Base-by-base conservation (phyloP, 805 yeast genomes). In the Hagleromyces aurorensis region DNA sequence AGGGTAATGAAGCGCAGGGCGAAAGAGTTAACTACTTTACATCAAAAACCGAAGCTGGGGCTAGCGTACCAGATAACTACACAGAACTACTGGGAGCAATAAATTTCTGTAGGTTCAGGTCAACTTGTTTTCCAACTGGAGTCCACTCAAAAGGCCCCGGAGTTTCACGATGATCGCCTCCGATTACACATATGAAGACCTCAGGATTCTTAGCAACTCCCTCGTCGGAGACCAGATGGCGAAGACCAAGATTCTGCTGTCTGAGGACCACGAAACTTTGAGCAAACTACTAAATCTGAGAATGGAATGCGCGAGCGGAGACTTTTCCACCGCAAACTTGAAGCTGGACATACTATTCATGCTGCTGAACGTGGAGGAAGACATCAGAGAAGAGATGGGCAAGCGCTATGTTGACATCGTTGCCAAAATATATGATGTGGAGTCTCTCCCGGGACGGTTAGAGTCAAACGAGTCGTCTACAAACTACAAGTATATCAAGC, bases 321-420 rank as follows among this genome's bases (percentile, higher is more conserved):
- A 22, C 10, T 16, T 24, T 7, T n/a, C 20, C 7, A 14, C 21
- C 12, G 38, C 35, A 16, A 25, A 30, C 18, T 22, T 34, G 25
- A 50, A 49, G 25, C 24, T 53, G 25, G 56, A 52, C 37, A 26
- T 40, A 6, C 18, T 52, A 18, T 36, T 36, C 13, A 35, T 42
- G 11, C 23, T 48, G 11, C 19, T 48, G 16, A 38, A 38, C 19
- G 21, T 53, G 12, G 46, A 44, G 9, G 41, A 43, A 23, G 27
- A 36, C 14, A 29, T 43, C 9, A 44, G 47, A 23, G 38, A 36
- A 13, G 47, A 40, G 13, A 23, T 51, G 16, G 45, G 49, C 4
- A 21, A 29, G 4, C 16, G 21, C 9, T 50, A 43, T 24, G 16
- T 32, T n/a, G 34, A 28, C 5, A 26, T 34, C 4, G 40, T 49